Percentiles rank a stretch among this genome's conserved stretches.
Evolutionary conservation across 2,329 filamentous ascomycete species (phyloP).

Genomic region (Xylaria sp.): DNA sequence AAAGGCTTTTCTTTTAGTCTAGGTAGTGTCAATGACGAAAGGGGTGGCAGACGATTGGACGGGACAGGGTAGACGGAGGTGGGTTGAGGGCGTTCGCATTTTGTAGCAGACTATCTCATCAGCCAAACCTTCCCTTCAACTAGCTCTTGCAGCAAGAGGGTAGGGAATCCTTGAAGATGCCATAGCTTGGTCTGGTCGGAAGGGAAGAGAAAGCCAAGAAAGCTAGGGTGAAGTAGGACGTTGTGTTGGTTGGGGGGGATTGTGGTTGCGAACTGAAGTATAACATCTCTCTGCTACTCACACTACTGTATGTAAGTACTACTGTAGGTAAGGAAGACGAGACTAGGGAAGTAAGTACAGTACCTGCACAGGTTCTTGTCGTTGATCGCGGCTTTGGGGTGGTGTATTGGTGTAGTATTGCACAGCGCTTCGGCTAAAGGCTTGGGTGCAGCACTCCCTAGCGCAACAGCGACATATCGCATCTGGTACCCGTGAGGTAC

Average conservation of each 20-base stretch:
- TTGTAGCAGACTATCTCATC: not conserved
- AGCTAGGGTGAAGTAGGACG: constrained; percentile 7
- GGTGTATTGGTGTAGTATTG: constrained; percentile 11
- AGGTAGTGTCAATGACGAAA: not conserved
- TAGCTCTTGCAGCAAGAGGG: constrained; percentile 5
- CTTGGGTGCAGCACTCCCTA: constrained; percentile 17
- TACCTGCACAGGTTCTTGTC: not conserved
- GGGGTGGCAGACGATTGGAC: not conserved
- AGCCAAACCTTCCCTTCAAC: not conserved
- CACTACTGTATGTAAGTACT: too few species aligned
- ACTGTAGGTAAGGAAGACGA: too few species aligned
- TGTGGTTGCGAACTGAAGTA: constrained; percentile 8
- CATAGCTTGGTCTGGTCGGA: constrained; percentile 19
- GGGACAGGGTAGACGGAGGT: not conserved
- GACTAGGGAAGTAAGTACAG: too few species aligned
- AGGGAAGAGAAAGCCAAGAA: constrained; percentile 22
- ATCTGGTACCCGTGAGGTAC: constrained; percentile 1
- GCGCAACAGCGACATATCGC: not conserved
- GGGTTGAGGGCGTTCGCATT: constrained; percentile 15
- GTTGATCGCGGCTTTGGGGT: constrained; percentile 18
- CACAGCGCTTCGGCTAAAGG: constrained; percentile 25
- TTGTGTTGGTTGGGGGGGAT: constrained; percentile 8
- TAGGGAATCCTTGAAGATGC: constrained; percentile 22
- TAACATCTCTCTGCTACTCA: not conserved
- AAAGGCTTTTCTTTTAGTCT: not conserved